Conservation (phyloP, 1,284 basidiomycete genomes). For the Sphagnurus paluster region DNA sequence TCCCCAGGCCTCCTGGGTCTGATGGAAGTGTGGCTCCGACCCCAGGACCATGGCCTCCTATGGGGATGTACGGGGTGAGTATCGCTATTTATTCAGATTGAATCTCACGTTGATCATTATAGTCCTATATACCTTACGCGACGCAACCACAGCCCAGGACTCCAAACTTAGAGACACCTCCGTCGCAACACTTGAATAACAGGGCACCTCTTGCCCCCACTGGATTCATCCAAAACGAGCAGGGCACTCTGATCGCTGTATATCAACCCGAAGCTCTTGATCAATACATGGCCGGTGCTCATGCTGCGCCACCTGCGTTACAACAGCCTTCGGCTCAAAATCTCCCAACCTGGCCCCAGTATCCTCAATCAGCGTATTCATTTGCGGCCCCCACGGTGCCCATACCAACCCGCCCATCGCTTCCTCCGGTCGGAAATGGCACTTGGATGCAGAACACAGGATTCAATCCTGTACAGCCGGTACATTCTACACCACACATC, state of each 20-base stretch:
- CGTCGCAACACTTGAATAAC: slow-evolving; percentile 25
- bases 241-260: slow-evolving; percentile 66
- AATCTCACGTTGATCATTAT: slow-evolving; percentile 14
- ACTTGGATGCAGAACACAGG: slow-evolving; percentile 20
- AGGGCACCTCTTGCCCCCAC: slow-evolving; percentile 65
- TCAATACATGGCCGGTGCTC: slow-evolving; percentile 38
- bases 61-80: slow-evolving; percentile 49
- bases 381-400: slow-evolving; percentile 13
- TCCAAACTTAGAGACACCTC: slow-evolving; percentile 28
- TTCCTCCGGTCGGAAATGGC: slow-evolving; percentile 12
- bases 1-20: slow-evolving; percentile 34
- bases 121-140: slow-evolving; percentile 51
- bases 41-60: slow-evolving; percentile 34
- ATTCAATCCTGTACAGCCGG: slow-evolving; percentile 13
- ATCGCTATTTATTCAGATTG: not conserved
- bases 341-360: slow-evolving; percentile 25
- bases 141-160: slow-evolving; percentile 35
- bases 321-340: slow-evolving; percentile 18
- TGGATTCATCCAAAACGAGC: slow-evolving; percentile 72
- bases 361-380: slow-evolving; percentile 19
- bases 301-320: slow-evolving; percentile 16
- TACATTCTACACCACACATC: slow-evolving; percentile 12
- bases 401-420: slow-evolving; percentile 12
- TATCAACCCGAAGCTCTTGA: slow-evolving; percentile 69
- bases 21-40: slow-evolving; percentile 35